Evolutionary conservation across 106 monocot genomes (phyloP), one percentile per base, ranked within the genome.

Genomic region (Triglochin maritima): DNA sequence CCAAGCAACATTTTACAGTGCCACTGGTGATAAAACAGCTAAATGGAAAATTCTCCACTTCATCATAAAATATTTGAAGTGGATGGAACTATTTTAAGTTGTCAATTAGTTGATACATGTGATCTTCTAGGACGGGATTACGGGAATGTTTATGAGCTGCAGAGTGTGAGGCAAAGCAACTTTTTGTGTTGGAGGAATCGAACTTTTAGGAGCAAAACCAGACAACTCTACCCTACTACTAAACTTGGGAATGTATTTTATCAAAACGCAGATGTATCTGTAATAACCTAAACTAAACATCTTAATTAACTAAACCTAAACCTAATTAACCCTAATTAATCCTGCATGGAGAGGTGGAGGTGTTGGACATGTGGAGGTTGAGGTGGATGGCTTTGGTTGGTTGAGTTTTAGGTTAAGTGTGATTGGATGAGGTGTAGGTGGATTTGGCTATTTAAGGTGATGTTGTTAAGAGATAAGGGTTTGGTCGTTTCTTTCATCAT

Each of bases 1-100:
- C 46, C 47, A 46, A 13, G 8, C 45, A 63, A 47, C 63, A 46
- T 48, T 64, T 48, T 48, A 47, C 47, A 12, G 0, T 49, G 64
- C 15, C 14, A 64, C 48, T 64, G 48, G 49, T 64, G 49, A 64
- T 45, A n/a, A 64, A 29, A 29, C 29, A 29, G 29, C 29, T 29
- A 29, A 29, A 29, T 29, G 47, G 64, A 48, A 64, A 64, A 64
- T 64, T 64, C 64, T 17, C 64, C 64, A 64, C 64, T 64, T 64
- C 47, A 5, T 48, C 4, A 49, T 49, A 64, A 48, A 64, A 64
- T 64, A 16, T 64, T 48, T 49, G 3, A 9, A 62, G 62, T 44
- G 62, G 44, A 43, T 12, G 46, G 12, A 62, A 64, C 12, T 12
- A 48, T 64, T 11, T 46, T 48, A 4, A 3, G 12, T 1, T 64